Percentiles rank a stretch among this genome's conserved stretches.
Evolutionary conservation across 495 filamentous ascomycete genomes (phyloP).

Genomic region (Trichoderma asperelloides): DNA sequence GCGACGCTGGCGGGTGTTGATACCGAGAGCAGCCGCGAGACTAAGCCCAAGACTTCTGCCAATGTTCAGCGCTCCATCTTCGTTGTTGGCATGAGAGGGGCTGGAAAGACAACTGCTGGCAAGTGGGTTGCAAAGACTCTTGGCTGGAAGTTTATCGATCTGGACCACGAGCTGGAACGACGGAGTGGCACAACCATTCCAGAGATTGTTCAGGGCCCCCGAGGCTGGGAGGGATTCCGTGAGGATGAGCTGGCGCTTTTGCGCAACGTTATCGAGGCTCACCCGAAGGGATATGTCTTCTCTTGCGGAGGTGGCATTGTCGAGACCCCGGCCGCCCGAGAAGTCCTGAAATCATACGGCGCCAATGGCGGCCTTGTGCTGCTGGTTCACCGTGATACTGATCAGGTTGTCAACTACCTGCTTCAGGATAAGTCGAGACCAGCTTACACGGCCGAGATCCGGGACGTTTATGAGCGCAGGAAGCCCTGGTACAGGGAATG

Average conservation of each 20-base stretch:
- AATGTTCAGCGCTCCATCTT: slow-evolving; percentile 58
- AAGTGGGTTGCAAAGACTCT: slow-evolving; percentile 70
- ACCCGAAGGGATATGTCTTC: slow-evolving; percentile 69
- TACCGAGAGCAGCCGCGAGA: slow-evolving; percentile 26
- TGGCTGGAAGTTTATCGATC: slow-evolving; percentile 69
- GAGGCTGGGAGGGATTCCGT: slow-evolving; percentile 86
- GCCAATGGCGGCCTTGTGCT: slow-evolving; percentile 80
- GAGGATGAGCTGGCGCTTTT: slow-evolving; percentile 71
- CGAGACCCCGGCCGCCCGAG: slow-evolving; percentile 73
- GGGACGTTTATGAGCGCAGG: slow-evolving; percentile 82
- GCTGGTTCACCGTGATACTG: slow-evolving; percentile 78
- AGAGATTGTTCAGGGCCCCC: slow-evolving; percentile 61
- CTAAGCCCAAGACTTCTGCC: slow-evolving; percentile 30
- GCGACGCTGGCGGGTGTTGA: slow-evolving; percentile 62
- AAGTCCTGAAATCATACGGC: slow-evolving; percentile 65
- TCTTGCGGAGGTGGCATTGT: slow-evolving; percentile 93
- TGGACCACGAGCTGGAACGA: slow-evolving; percentile 78
- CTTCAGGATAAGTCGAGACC: slow-evolving; percentile 84
- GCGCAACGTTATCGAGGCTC: slow-evolving; percentile 60
- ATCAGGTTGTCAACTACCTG: slow-evolving; percentile 82
- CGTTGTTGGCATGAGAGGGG: slow-evolving; percentile 96
- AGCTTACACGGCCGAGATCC: slow-evolving; percentile 89
- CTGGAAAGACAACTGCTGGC: slow-evolving; percentile 91
- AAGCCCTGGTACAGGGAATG: slow-evolving; percentile 89
- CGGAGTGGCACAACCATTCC: slow-evolving; percentile 67